These are phyloP conservation scores for Astragalus glycyphyllos DNA, from an alignment of 306 rosid species.

Conservation along the genomic window DNA sequence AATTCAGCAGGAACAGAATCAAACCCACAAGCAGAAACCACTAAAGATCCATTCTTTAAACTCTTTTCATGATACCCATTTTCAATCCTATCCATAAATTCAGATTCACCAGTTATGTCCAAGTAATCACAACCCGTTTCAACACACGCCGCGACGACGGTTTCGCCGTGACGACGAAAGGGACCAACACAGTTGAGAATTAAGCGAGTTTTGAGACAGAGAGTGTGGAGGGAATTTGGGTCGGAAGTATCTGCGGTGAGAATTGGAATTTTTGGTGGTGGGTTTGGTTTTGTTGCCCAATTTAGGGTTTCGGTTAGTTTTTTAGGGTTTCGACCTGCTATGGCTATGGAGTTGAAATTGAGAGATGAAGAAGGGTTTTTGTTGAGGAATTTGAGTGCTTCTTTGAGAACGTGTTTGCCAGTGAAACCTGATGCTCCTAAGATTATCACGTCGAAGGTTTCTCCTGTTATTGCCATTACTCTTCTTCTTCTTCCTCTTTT, in stretches of 20 bases:
- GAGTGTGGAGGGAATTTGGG: slow-evolving; percentile 60
- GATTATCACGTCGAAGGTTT: slow-evolving; percentile 65
- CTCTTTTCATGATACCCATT: slow-evolving; percentile 54
- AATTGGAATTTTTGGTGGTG: slow-evolving; percentile 64
- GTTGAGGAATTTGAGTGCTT: slow-evolving; percentile 75
- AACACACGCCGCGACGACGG: slow-evolving; percentile 77
- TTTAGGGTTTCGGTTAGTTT: slow-evolving; percentile 64
- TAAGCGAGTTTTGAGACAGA: slow-evolving; percentile 69
- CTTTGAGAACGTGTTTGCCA: slow-evolving; percentile 74
- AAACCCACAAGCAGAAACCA: slow-evolving; percentile 88
- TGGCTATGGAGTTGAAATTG: slow-evolving; percentile 64
- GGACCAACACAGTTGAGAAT: slow-evolving; percentile 95
- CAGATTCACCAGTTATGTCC: slow-evolving; percentile 88
- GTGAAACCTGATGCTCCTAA: slow-evolving; percentile 95
- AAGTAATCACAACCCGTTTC: slow-evolving; percentile 76
- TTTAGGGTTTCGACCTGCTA: slow-evolving; percentile 73
- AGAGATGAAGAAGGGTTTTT: slow-evolving; percentile 53
- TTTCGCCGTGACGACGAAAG: slow-evolving; percentile 80
- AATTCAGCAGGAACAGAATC: slow-evolving; percentile 92
- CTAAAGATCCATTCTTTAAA: slow-evolving; percentile 59
- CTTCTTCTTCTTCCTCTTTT: neutral
- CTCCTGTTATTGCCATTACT: neutral
- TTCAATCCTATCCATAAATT: slow-evolving; percentile 86
- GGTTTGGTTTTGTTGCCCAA: slow-evolving; percentile 70
- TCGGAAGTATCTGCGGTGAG: slow-evolving; percentile 69